Conservation (phyloP, 2,329 filamentous ascomycete genomes). For the Penicillium sp. region DNA sequence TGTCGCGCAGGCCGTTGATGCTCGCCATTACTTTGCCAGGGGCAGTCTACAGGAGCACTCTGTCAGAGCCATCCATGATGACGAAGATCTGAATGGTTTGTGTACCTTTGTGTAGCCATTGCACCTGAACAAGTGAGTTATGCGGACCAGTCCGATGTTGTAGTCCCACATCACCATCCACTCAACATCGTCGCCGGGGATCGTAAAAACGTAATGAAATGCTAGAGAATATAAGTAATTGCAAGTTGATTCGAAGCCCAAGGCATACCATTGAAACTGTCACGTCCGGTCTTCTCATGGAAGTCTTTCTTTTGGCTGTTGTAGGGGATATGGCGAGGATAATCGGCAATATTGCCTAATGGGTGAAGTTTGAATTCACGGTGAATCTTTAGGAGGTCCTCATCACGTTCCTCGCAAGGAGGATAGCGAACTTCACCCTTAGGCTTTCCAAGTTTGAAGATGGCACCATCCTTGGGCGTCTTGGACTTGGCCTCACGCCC, state of each 20-base stretch:
- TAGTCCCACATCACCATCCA: slow-evolving; percentile 96
- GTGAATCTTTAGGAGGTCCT: slow-evolving; percentile 59
- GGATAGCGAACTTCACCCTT: slow-evolving; percentile 71
- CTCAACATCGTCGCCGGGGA: slow-evolving; percentile 64
- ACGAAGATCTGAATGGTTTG: not conserved
- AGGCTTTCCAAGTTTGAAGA: slow-evolving; percentile 62
- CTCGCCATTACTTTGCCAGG: slow-evolving; percentile 78
- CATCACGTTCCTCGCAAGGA: slow-evolving; percentile 68
- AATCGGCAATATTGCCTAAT: slow-evolving; percentile 59
- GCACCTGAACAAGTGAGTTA: slow-evolving; percentile 93
- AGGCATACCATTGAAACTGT: slow-evolving; percentile 81
- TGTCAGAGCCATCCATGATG: not conserved
- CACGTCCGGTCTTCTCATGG: slow-evolving; percentile 78
- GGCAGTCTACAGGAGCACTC: slow-evolving; percentile 63
- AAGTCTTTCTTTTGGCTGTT: slow-evolving; percentile 93
- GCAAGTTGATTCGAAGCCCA: not conserved
- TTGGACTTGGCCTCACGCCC: slow-evolving; percentile 50
- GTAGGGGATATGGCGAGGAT: slow-evolving; percentile 80
- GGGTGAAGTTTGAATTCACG: slow-evolving; percentile 66
- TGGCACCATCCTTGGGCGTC: slow-evolving; percentile 63
- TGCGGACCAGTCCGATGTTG: slow-evolving; percentile 87
- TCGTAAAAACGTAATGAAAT: slow-evolving; percentile 72
- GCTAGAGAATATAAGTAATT: slow-evolving; percentile 22
- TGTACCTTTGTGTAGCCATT: slow-evolving; percentile 80
- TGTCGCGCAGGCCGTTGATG: slow-evolving; percentile 82